Conservation (phyloP, 2,329 filamentous ascomycete genomes). For the Aspergillus texensis region DNA sequence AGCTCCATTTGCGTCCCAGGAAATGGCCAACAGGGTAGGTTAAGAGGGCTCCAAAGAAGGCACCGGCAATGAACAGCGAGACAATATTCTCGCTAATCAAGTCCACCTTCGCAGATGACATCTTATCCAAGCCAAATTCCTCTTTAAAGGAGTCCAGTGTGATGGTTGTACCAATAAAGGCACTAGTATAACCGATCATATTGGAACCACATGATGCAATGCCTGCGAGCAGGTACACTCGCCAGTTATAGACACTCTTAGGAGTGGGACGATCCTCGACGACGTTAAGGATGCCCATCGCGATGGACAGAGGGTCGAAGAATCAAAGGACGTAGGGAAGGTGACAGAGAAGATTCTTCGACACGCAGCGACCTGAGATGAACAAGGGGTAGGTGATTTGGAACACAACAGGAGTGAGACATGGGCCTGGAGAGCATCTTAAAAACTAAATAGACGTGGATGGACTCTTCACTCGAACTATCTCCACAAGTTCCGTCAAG, state of each 20-base stretch:
- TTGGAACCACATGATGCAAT: constrained; percentile 60
- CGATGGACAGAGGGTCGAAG: constrained; percentile 12
- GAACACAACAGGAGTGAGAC: constrained; percentile 13
- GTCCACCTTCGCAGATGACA: constrained; percentile 53
- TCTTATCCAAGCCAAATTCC: constrained; percentile 66
- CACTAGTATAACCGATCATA: constrained; percentile 66
- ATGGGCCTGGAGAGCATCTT: constrained; percentile 13
- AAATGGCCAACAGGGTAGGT: constrained; percentile 67
- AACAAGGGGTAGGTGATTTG: neutral
- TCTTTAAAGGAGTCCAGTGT: constrained; percentile 66
- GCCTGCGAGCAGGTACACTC: constrained; percentile 56
- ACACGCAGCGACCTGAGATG: neutral
- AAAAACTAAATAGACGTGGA: constrained; percentile 16
- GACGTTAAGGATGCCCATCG: constrained; percentile 39
- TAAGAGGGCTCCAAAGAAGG: constrained; percentile 72
- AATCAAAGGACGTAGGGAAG: constrained; percentile 7
- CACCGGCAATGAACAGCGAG: constrained; percentile 77
- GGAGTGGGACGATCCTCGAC: constrained; percentile 56
- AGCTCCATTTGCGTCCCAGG: constrained; percentile 64
- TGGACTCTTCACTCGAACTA: constrained; percentile 24
- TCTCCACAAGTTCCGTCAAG: constrained; percentile 31
- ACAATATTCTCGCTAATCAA: constrained; percentile 73
- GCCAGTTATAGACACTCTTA: constrained; percentile 62
- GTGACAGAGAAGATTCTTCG: constrained; percentile 7
- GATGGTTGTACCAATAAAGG: constrained; percentile 78